Conservation (phyloP, 176 grass and related monocot species). For the Thinopyrum elongatum region DNA sequence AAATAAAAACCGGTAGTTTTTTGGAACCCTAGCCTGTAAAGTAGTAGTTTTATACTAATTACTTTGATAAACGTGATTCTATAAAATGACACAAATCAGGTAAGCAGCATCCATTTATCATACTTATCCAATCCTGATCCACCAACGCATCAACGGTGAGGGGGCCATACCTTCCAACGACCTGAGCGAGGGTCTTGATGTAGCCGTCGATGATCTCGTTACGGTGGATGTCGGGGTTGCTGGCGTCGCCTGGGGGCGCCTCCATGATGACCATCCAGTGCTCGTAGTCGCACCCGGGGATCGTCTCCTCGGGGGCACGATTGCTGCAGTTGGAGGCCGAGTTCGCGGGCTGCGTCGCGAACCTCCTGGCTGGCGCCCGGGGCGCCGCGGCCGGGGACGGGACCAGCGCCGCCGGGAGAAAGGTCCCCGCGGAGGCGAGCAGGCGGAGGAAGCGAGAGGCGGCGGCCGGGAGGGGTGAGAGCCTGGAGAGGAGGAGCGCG, state of each 20-base stretch:
- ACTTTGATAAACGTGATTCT: too few species aligned
- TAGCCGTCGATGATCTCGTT: conserved; percentile 85
- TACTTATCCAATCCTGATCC: background rate
- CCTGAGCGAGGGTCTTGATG: conserved; percentile 73
- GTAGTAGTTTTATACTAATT: too few species aligned
- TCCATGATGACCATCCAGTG: conserved; percentile 91
- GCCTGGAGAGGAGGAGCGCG: background rate
- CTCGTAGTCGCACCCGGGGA: conserved; percentile 82
- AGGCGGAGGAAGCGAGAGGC: conserved; percentile 7
- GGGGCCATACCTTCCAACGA: conserved; percentile 60
- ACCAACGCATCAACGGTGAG: background rate
- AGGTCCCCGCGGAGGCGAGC: background rate
- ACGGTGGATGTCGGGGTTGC: conserved; percentile 48
- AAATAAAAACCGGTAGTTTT: too few species aligned
- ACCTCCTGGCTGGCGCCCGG: background rate
- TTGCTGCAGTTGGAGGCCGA: conserved; percentile 74
- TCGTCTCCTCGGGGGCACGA: conserved; percentile 68
- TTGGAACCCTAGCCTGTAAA: too few species aligned
- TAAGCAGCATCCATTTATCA: too few species aligned
- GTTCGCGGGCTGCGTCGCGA: conserved; percentile 49
- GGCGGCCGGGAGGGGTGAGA: background rate
- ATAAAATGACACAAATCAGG: too few species aligned
- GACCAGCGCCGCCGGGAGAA: background rate
- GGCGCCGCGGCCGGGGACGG: background rate
- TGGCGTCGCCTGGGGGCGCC: conserved; percentile 37